Evolutionary conservation across 768 basidiomycete genomes (phyloP), one percentile per base, ranked within the genome.

Genomic region (Phaeotremella skinneri): DNA sequence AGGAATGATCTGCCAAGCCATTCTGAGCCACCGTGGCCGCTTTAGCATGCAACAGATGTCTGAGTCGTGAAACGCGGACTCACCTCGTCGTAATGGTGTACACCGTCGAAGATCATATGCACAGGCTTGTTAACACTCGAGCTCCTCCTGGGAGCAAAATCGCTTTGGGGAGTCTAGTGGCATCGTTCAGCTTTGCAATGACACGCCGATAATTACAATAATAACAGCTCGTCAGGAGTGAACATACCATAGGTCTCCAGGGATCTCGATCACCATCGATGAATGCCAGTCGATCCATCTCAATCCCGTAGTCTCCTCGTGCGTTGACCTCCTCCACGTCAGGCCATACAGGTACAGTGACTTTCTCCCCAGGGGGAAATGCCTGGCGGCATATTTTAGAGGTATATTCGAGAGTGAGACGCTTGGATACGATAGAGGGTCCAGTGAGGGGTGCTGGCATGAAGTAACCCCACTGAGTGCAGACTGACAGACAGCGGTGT

Each of bases 391-490:
- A 91, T 55, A 86, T 82, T 73, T 85, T 85, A 58, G 84, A 81
- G 45, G 82, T 80, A 61, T 88, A 87, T n/a, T 85, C 85, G 6
- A 89, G 78, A 1, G 85, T 87, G 54, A 93, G 32, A 14, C 71
- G 58, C 20, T 67, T 83, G 2, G 92, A 96, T 39, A 97, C 82
- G 64, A 98, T 87, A 2, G 85, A 81, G 4, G 91, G 89, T 4
- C 81, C 80, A 37, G 83, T 83, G 1, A 87, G 87, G 1, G 78
- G 73, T 2, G 73, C 75, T 26, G 68, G 90, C 29, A 82, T 85
- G 74, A 94, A 92, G 76, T 90, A 99, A 1, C 92, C 94, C 94
- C 94, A 97, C 69, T 94, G 84, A 0, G 90, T 91, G 80, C 91
- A 92, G 52, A 91, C 72, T 63, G 45, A 23, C 3, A 13, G 16